These are phyloP conservation scores for Scenedesmus sp. DNA, from an alignment of 163 green algal species.

Conservation along the genomic window DNA sequence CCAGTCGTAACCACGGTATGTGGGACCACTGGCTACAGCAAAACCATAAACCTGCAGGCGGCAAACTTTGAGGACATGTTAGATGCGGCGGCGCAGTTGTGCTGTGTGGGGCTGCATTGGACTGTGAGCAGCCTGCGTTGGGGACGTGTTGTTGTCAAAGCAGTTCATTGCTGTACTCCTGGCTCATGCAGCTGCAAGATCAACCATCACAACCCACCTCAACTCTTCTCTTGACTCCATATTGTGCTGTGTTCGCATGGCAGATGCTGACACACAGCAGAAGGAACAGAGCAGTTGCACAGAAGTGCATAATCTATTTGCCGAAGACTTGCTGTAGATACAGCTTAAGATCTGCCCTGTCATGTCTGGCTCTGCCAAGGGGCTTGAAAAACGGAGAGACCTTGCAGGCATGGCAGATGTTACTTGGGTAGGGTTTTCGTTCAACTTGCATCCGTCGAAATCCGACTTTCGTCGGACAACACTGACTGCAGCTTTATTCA, in stretches of 20 bases:
- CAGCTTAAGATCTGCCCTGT: not conserved
- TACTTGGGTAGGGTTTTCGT: not conserved
- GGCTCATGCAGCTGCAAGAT: not conserved
- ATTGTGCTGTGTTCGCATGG: not conserved
- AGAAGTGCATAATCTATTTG: not conserved
- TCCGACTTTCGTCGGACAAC: no score
- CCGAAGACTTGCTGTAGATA: not conserved
- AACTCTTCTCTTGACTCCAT: not conserved
- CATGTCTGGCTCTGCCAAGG: not conserved
- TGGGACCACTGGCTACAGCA: not conserved
- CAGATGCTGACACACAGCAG: not conserved
- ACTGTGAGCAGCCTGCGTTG: no score
- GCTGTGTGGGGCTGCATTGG: no score
- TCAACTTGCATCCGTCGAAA: not conserved
- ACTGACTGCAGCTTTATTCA: no score
- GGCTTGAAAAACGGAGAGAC: not conserved
- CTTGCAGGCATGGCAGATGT: not conserved
- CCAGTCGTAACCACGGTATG: slow-evolving; percentile 51
- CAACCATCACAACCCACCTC: not conserved
- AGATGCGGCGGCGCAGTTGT: no score
- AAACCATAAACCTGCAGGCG: slow-evolving; percentile 50
- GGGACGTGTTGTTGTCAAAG: no score
- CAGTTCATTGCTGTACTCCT: no score
- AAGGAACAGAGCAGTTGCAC: not conserved
- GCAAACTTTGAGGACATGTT: no score